Evolutionary conservation across 331 rosid species (phyloP).

Genomic region (Telfairia occidentalis): DNA sequence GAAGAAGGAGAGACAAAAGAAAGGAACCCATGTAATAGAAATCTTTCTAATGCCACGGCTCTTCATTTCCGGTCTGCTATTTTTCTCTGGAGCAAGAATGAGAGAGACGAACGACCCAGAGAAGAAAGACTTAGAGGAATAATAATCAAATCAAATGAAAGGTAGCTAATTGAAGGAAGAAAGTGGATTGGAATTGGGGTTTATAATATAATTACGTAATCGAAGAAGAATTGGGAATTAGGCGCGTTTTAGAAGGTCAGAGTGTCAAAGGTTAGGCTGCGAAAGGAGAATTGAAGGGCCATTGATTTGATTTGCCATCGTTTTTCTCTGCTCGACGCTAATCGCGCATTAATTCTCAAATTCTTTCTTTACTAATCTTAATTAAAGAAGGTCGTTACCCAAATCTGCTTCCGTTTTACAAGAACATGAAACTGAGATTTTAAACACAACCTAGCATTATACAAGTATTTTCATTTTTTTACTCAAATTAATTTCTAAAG

Average conservation of each 20-base stretch:
- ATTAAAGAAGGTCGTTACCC: neutral
- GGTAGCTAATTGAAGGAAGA: neutral
- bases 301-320: neutral
- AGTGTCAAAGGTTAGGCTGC: neutral
- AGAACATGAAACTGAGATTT: neutral
- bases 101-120: neutral
- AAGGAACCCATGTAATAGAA: slow-evolving; percentile 71
- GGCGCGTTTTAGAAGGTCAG: neutral
- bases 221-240: neutral
- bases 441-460: neutral
- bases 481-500: too few species aligned
- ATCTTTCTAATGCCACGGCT: slow-evolving; percentile 44
- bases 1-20: slow-evolving; percentile 64
- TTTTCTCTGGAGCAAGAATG: neutral
- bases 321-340: neutral
- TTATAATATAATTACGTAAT: neutral
- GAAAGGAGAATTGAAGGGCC: neutral
- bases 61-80: slow-evolving; percentile 29
- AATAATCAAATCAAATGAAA: too few species aligned
- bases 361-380: neutral
- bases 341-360: too few species aligned
- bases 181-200: neutral
- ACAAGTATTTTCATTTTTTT: too few species aligned
- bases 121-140: neutral
- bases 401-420: neutral